phyloP scores from a whole-genome alignment of 169 alveolate species.

The Besnoitia besnoiti region DNA sequence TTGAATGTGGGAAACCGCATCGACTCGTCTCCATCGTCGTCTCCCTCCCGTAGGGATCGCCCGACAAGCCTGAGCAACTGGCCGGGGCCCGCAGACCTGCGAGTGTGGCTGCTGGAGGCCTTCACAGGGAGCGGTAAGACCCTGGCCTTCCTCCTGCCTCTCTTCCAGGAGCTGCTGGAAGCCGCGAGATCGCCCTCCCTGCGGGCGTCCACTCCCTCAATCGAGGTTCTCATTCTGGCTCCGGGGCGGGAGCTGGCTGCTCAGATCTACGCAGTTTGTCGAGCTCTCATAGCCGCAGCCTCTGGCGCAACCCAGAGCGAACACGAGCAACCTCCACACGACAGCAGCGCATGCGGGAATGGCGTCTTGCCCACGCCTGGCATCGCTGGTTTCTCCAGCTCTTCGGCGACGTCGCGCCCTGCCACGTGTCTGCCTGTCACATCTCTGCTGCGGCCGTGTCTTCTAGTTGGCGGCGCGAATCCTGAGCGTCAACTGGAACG shows the following conservation, averaged over 20 bases:
- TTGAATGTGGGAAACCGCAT: not conserved
- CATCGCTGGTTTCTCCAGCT: too few relatives aligned
- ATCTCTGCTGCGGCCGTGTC: not conserved
- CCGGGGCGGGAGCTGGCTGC: constrained; percentile 66
- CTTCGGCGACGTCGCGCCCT: too few relatives aligned
- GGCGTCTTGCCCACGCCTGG: too few relatives aligned
- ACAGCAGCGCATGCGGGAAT: too few relatives aligned
- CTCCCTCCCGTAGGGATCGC: too few relatives aligned
- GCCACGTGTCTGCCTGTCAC: not conserved
- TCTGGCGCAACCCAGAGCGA: not conserved
- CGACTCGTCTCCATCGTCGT: too few relatives aligned
- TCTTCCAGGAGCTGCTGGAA: constrained; percentile 37
- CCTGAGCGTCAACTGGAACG: constrained; percentile 25
- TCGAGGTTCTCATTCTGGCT: constrained; percentile 46
- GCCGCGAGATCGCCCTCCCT: not conserved
- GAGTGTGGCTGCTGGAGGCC: constrained; percentile 73
- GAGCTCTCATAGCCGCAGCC: not conserved
- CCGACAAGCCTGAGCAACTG: not conserved
- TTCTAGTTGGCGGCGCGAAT: constrained; percentile 55
- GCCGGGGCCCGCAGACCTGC: not conserved
- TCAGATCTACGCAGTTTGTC: constrained; percentile 45
- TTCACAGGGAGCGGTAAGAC: constrained; percentile 95
- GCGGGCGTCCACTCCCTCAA: not conserved
- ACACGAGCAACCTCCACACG: too few relatives aligned
- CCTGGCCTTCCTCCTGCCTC: constrained; percentile 87